Evolutionary conservation across 805 yeast genomes (phyloP).

Genomic region (Saturnispora ahearnii): DNA sequence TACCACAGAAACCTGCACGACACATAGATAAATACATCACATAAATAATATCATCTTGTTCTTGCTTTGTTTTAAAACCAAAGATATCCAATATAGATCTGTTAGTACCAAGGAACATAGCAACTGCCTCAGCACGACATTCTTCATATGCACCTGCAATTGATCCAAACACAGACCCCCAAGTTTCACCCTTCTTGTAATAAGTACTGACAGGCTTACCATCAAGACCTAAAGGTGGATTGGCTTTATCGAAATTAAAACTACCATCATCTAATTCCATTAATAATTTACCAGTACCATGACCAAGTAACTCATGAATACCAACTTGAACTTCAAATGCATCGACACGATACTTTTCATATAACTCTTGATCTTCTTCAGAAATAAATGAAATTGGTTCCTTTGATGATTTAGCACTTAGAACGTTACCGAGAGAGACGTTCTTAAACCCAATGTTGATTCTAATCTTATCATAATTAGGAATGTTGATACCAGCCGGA

Average conservation of each 20-base stretch:
- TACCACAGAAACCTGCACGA: slow-evolving; percentile 74
- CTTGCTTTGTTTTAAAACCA: slow-evolving; percentile 49
- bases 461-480: slow-evolving; percentile 86
- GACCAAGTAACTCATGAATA: slow-evolving; percentile 84
- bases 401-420: slow-evolving; percentile 63
- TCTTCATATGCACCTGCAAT: slow-evolving; percentile 86
- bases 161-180: slow-evolving; percentile 82
- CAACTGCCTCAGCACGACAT: slow-evolving; percentile 88
- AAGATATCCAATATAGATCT: slow-evolving; percentile 61
- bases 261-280: slow-evolving; percentile 47
- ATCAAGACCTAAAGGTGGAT: slow-evolving; percentile 54
- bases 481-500: slow-evolving; percentile 91
- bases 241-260: slow-evolving; percentile 60
- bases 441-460: slow-evolving; percentile 79
- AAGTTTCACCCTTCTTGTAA: slow-evolving; percentile 76
- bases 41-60: slow-evolving; percentile 54
- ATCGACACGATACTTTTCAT: slow-evolving; percentile 63
- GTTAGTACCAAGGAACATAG: slow-evolving; percentile 68
- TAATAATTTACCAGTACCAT: slow-evolving; percentile 80
- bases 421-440: slow-evolving; percentile 79
- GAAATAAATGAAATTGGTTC: slow-evolving; percentile 61
- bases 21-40: slow-evolving; percentile 76
- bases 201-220: slow-evolving; percentile 56
- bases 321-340: slow-evolving; percentile 93
- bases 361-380: slow-evolving; percentile 44